Evolutionary conservation across 768 basidiomycete genomes (phyloP).

Genomic region (Kwoniella sp.): DNA sequence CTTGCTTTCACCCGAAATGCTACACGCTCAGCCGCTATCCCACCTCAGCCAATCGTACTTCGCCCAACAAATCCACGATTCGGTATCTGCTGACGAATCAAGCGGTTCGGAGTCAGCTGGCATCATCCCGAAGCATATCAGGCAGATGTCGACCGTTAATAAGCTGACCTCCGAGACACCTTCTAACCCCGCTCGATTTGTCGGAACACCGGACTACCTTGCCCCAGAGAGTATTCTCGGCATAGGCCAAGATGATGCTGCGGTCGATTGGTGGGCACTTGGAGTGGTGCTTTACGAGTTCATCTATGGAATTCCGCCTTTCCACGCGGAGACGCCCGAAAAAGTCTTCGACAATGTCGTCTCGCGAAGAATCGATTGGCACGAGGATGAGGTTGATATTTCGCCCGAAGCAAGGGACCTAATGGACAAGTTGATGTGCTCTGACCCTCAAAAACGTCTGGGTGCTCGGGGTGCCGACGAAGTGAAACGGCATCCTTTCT

Average conservation of each 20-base stretch:
- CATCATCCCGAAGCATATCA: conserved; percentile 35
- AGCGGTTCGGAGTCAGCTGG: conserved; percentile 71
- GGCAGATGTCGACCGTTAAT: conserved; percentile 32
- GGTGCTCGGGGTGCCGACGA: conserved; percentile 86
- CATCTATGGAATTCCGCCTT: conserved; percentile 92
- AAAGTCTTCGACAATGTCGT: conserved; percentile 98
- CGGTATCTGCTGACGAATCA: conserved; percentile 64
- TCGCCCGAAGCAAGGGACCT: conserved; percentile 86
- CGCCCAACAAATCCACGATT: conserved; percentile 30
- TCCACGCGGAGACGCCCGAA: conserved; percentile 95
- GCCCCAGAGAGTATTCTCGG: conserved; percentile 79
- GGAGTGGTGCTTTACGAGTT: conserved; percentile 99
- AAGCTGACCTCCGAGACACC: conserved; percentile 57
- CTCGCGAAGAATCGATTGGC: conserved; percentile 91
- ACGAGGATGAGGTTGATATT: conserved; percentile 76
- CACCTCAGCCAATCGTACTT: conserved; percentile 56
- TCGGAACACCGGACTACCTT: conserved; percentile 96
- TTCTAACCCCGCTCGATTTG: conserved; percentile 82
- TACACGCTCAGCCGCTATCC: conserved; percentile 34
- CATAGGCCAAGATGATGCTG: conserved; percentile 87
- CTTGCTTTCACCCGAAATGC: conserved; percentile 52
- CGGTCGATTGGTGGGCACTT: conserved; percentile 99
- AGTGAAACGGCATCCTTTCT: conserved; percentile 88
- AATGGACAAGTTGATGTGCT: conserved; percentile 79
- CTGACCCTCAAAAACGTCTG: conserved; percentile 75